Evolutionary conservation across 2,329 filamentous ascomycete genomes (phyloP), one percentile per base, ranked within the genome.

Genomic region (Hypoxylon sp.): DNA sequence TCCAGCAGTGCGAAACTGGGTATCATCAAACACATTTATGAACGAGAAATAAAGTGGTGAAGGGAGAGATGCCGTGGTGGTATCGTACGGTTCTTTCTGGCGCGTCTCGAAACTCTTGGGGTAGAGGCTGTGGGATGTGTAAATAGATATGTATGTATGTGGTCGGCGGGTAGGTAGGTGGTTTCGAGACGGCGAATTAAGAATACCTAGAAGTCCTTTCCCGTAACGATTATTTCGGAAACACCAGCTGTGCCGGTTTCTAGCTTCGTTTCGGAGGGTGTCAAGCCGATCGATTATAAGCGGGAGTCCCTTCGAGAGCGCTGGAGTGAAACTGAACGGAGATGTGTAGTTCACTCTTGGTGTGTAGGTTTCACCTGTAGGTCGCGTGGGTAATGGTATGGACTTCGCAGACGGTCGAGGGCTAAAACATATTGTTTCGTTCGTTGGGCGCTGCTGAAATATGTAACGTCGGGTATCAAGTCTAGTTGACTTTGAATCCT

Each of bases 21-120:
- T 69, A 69, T 69, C 67, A 69, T 69, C 52, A 69, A 69, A 67
- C 53, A 48, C 56, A 56, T 61, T 63, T 64, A 25, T 52, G 32
- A 63, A 63, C 30, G 45, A 64, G 52, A 56, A 57, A 62, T 49
- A 55, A 23, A 43, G 48, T 25, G 32, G 25, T 43, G 6, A 7
- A 14, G 34, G n/a, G 21, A 28, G 56, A 36, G 19, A 19, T 30
- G 28, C 4, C 21, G 19, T 6, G 43, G 41, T 19, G 21, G 30
- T 46, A 11, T n/a, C 3, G 14, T 38, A 13, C 10, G n/a, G 25
- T 3, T 25, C 13, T 32, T n/a, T 6, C 46, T 30, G 23, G 23
- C 25, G 30, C 32, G 19, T 13, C 10, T 52, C 1, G 23, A 13
- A 23, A 10, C 28, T 30, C 14, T 10, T 30, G 21, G 25, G 21